Conservation (phyloP, 2,329 filamentous ascomycete species). For the Fusarium pseudocircinatum region DNA sequence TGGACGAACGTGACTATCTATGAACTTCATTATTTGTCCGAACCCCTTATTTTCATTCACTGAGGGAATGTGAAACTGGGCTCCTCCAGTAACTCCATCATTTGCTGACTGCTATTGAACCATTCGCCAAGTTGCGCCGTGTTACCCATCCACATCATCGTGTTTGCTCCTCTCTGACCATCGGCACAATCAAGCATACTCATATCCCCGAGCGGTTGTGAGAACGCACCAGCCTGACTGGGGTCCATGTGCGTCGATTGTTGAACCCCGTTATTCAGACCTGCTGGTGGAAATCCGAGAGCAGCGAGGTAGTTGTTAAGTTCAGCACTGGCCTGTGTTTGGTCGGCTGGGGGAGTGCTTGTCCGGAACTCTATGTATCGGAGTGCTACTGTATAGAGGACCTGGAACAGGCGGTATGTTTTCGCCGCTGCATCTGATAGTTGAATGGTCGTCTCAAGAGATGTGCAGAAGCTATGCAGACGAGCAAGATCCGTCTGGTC, state of each 20-base stretch:
- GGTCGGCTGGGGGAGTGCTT: slow-evolving; percentile 39
- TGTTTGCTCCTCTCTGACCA: slow-evolving; percentile 34
- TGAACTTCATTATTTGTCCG: neutral
- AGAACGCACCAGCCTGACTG: slow-evolving; percentile 12
- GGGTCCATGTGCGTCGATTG: slow-evolving; percentile 29
- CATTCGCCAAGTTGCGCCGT: slow-evolving; percentile 51
- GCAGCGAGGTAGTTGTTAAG: slow-evolving; percentile 54
- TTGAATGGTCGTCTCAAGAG: slow-evolving; percentile 59
- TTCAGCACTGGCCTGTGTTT: slow-evolving; percentile 48
- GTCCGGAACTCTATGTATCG: slow-evolving; percentile 66
- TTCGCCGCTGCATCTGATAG: slow-evolving; percentile 61
- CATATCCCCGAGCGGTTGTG: slow-evolving; percentile 22
- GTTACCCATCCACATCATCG: slow-evolving; percentile 51
- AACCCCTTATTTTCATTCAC: neutral
- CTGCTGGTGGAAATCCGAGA: slow-evolving; percentile 54
- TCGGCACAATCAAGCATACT: slow-evolving; percentile 15
- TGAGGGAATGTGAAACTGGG: slow-evolving; percentile 40
- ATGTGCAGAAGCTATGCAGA: slow-evolving; percentile 60
- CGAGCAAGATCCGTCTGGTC: slow-evolving; percentile 55
- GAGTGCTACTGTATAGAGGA: slow-evolving; percentile 66
- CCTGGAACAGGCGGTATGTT: slow-evolving; percentile 66
- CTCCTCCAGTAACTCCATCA: slow-evolving; percentile 50
- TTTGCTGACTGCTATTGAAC: slow-evolving; percentile 52
- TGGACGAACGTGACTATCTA: neutral
- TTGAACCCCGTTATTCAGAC: slow-evolving; percentile 5